A percentile compares a stretch with the other conserved stretches of the same genome.
Conservation (phyloP, 2,329 filamentous ascomycete species). For the Penicillium hordei region DNA sequence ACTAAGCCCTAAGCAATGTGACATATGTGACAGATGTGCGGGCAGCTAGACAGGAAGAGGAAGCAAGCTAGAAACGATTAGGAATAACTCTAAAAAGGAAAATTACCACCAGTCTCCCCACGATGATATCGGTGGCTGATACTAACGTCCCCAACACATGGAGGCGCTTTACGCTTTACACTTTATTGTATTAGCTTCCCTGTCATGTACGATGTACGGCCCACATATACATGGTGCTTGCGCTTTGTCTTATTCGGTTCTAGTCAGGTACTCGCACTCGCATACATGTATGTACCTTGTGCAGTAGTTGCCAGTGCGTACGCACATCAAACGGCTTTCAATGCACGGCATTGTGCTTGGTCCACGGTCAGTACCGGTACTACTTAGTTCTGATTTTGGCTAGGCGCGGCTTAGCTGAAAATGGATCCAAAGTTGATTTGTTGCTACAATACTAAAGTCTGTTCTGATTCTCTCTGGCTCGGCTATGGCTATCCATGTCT, state of each 20-base stretch:
- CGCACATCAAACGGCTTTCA: neutral
- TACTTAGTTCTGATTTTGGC: neutral
- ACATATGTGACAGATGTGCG: neutral
- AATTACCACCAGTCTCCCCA: neutral
- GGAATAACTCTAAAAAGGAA: constrained; percentile 6
- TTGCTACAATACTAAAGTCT: neutral
- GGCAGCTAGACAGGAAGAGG: neutral
- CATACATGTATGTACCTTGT: neutral
- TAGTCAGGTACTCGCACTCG: constrained; percentile 5
- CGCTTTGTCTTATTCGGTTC: neutral
- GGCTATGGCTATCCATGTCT: neutral
- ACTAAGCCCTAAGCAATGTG: constrained; percentile 2
- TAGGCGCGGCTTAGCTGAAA: neutral
- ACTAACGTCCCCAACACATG: constrained; percentile 4
- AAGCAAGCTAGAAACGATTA: constrained; percentile 1
- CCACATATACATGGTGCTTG: neutral
- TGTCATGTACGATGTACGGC: neutral
- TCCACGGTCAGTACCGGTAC: neutral
- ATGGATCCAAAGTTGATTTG: neutral
- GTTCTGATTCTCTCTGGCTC: neutral
- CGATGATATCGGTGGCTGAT: constrained; percentile 11
- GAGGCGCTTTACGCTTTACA: neutral
- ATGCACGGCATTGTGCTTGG: neutral
- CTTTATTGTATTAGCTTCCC: neutral
- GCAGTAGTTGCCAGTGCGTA: neutral